Evolutionary conservation across 1,284 basidiomycete genomes (phyloP).

Genomic region (Ustilago hordei): DNA sequence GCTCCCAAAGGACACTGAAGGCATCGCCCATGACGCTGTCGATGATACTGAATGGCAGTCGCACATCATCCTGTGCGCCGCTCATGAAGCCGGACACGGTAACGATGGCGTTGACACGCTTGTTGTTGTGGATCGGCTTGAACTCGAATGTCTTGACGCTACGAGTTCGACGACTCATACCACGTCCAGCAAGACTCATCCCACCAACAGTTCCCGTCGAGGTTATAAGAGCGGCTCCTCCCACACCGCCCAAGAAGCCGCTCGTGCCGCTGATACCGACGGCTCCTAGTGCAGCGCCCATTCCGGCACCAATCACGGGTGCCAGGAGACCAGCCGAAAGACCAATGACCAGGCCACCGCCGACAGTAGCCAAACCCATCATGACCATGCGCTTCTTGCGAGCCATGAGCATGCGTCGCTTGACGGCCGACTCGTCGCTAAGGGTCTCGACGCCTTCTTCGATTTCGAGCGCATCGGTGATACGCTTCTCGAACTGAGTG

Average conservation of each 20-base stretch:
- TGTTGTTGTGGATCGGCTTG: conserved; percentile 69
- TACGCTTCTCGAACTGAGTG: conserved; percentile 68
- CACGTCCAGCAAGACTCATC: conserved; percentile 64
- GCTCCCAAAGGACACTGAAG: conserved; percentile 68
- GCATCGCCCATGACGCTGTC: conserved; percentile 68
- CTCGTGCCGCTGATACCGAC: conserved; percentile 68
- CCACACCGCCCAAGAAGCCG: conserved; percentile 66
- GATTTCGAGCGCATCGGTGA: conserved; percentile 68
- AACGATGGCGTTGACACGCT: conserved; percentile 68
- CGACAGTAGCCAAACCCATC: conserved; percentile 68
- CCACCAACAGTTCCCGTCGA: conserved; percentile 67
- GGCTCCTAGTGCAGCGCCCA: conserved; percentile 66
- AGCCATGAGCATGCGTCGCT: conserved; percentile 53
- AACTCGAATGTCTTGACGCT: conserved; percentile 68
- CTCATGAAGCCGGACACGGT: conserved; percentile 66
- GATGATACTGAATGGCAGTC: conserved; percentile 68
- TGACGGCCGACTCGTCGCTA: conserved; percentile 53
- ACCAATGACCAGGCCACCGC: conserved; percentile 68
- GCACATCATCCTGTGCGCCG: conserved; percentile 64
- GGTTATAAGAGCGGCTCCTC: conserved; percentile 68
- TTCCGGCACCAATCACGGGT: conserved; percentile 67
- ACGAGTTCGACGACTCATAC: conserved; percentile 65
- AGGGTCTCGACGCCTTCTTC: conserved; percentile 66
- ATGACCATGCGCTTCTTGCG: conserved; percentile 63
- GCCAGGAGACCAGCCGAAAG: conserved; percentile 66